These are phyloP conservation scores for Vaucheria bursata DNA, from an alignment of 352 stramenopile genomes.

Conservation along the genomic window DNA sequence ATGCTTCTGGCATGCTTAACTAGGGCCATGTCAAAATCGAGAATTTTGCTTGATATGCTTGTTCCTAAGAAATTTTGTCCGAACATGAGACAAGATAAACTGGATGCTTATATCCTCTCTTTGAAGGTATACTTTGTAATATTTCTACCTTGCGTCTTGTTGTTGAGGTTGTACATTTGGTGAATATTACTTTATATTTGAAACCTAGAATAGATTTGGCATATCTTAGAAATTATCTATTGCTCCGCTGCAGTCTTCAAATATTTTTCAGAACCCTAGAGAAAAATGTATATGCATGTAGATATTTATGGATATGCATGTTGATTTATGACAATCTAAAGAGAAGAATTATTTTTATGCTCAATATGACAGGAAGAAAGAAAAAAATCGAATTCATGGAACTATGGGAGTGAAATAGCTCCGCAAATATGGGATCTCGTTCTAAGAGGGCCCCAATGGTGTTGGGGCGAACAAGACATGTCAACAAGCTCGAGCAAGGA, in stretches of 20 bases:
- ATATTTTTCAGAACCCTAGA: too few species aligned
- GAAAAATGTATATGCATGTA: not conserved
- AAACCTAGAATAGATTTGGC: too few species aligned
- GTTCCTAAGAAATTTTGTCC: conserved; percentile 25
- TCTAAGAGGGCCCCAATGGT: conserved; percentile 32
- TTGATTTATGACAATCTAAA: not conserved
- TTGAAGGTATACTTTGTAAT: not conserved
- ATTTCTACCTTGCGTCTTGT: not conserved
- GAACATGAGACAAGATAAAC: conserved; percentile 9
- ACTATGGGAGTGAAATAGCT: conserved; percentile 11
- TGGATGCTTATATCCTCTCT: conserved; percentile 16
- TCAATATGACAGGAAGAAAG: not conserved
- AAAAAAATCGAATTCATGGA: conserved; percentile 20
- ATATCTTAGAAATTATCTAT: too few species aligned
- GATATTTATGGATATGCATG: not conserved
- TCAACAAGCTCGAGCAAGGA: not conserved
- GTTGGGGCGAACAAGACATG: conserved; percentile 41
- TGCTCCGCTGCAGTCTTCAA: too few species aligned
- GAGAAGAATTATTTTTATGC: not conserved
- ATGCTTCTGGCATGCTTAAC: conserved; percentile 25
- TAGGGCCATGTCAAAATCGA: conserved; percentile 11
- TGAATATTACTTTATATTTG: too few species aligned
- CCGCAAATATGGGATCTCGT: conserved; percentile 29
- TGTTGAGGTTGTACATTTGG: not conserved
- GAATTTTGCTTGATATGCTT: conserved; percentile 18